Evolutionary conservation across 306 rosid genomes (phyloP), one percentile per base, ranked within the genome.

Genomic region (Lagenaria siceraria): DNA sequence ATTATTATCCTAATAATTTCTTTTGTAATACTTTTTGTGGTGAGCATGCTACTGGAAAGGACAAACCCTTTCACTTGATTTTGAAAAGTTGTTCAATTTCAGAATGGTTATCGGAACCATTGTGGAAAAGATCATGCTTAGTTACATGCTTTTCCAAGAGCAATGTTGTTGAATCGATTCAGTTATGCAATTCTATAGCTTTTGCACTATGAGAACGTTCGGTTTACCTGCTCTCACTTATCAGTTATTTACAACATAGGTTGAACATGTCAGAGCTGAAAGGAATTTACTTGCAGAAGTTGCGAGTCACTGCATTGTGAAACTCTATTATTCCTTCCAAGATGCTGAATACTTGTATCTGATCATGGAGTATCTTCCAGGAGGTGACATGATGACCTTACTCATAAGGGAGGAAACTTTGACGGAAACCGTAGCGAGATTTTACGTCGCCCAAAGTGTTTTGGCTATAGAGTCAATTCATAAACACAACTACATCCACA

Each of bases 321-420:
- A 89, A 76, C 97, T 94, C 61, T 94, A 85, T 83, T 94, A 91
- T 89, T 94, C 98, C 15, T 94, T 94, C 81, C 98, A 91, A 82
- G 98, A 91, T 80, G 82, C 87, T 78, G 98, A 94, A 27, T 83
- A 80, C 86, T 87, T 93, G 78, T 93, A 91, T 83, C 89, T 93
- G 18, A 90, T 93, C 29, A 93, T 91, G 98, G 98, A 93, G 74
- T 93, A 93, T 84, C 90, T 91, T 79, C 97, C 98, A 35, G 98
- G 98, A 40, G 98, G 98, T 64, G 98, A 93, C 86, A 82, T 93
- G 88, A 93, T 93, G 98, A 93, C 98, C 75, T 82, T 93, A 79
- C 88, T 93, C 77, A 93, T 93, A 42, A 85, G 97, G 77, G 98
- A 93, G 81, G 98, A 93, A 89, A 90, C 96, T 77, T 89, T 94